A percentile compares a stretch with the other conserved stretches of the same genome.
These are phyloP conservation scores for Nitzschia sp. DNA, from an alignment of 108 stramenopile genomes.

Conservation along the genomic window DNA sequence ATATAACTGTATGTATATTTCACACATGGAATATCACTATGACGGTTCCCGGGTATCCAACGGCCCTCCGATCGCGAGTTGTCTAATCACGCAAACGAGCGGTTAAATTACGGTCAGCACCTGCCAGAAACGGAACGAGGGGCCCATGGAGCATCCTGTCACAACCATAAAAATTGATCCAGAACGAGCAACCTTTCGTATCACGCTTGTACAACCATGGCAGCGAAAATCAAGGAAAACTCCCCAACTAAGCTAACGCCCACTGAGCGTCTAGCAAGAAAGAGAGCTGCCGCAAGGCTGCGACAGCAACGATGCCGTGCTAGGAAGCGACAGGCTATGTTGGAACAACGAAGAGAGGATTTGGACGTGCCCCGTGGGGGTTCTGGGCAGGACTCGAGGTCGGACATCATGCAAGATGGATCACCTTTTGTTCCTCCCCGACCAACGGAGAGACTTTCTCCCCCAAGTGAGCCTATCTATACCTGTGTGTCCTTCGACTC, in stretches of 20 bases:
- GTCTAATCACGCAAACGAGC: conserved; percentile 13
- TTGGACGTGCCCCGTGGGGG: background rate
- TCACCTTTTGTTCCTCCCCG: background rate
- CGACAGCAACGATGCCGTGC: conserved; percentile 47
- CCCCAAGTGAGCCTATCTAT: conserved; percentile 28
- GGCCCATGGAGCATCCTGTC: background rate
- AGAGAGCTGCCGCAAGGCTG: conserved; percentile 36
- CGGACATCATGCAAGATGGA: background rate
- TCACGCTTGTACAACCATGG: conserved; percentile 4
- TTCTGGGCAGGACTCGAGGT: background rate
- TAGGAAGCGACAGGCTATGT: conserved; percentile 35
- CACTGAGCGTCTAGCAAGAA: conserved; percentile 31
- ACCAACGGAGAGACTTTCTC: conserved; percentile 1
- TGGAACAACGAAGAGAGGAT: conserved; percentile 24
- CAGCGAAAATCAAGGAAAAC: conserved; percentile 7
- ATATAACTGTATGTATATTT: background rate
- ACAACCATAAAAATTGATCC: conserved; percentile 1
- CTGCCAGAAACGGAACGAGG: conserved; percentile 1
- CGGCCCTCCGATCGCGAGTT: conserved; percentile 6
- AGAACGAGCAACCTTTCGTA: background rate
- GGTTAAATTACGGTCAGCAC: conserved; percentile 7
- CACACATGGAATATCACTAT: background rate
- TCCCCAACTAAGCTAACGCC: conserved; percentile 27
- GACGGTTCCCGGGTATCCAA: conserved; percentile 9
- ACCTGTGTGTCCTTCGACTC: conserved; percentile 39